Conservation (phyloP, 208 protist species). For the Trypanosoma cruzi region DNA sequence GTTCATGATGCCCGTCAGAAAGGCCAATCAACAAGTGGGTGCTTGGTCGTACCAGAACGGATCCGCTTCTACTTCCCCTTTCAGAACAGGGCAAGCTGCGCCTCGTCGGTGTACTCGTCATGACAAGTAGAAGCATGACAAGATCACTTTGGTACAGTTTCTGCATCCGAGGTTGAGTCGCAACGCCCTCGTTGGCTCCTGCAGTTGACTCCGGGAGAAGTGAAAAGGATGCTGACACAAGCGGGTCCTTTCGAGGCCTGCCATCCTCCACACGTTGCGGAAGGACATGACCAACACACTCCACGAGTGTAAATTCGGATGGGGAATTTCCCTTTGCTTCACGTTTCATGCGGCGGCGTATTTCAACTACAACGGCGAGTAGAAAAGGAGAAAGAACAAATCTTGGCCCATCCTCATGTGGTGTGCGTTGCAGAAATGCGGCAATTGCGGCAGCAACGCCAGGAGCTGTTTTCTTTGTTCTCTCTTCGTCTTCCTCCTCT, state of each 20-base stretch:
- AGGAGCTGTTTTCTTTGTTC: slow-evolving; percentile 17
- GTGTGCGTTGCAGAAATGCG: slow-evolving; percentile 10
- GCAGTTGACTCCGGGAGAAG: background rate
- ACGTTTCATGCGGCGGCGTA: slow-evolving; percentile 58
- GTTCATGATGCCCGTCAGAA: slow-evolving; percentile 50
- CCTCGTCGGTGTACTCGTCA: slow-evolving; percentile 44
- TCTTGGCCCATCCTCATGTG: background rate
- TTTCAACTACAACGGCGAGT: slow-evolving; percentile 53
- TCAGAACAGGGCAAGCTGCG: slow-evolving; percentile 5
- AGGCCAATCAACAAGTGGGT: background rate
- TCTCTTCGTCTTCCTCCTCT: slow-evolving; percentile 25
- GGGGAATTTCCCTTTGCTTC: slow-evolving; percentile 35
- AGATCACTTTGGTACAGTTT: slow-evolving; percentile 81
- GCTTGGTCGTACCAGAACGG: background rate
- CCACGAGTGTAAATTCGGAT: slow-evolving; percentile 46
- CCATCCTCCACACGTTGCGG: slow-evolving; percentile 58
- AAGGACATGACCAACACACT: slow-evolving; percentile 38
- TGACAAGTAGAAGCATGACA: slow-evolving; percentile 67
- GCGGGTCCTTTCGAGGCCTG: slow-evolving; percentile 43
- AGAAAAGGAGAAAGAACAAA: slow-evolving; percentile 59
- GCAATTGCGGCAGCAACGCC: slow-evolving; percentile 1
- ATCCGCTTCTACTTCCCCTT: background rate
- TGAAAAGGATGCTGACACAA: slow-evolving; percentile 56
- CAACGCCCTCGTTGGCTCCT: background rate
- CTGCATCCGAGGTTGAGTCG: slow-evolving; percentile 20